Conservation (phyloP, 352 stramenopile species). For the Lagenidium giganteum region DNA sequence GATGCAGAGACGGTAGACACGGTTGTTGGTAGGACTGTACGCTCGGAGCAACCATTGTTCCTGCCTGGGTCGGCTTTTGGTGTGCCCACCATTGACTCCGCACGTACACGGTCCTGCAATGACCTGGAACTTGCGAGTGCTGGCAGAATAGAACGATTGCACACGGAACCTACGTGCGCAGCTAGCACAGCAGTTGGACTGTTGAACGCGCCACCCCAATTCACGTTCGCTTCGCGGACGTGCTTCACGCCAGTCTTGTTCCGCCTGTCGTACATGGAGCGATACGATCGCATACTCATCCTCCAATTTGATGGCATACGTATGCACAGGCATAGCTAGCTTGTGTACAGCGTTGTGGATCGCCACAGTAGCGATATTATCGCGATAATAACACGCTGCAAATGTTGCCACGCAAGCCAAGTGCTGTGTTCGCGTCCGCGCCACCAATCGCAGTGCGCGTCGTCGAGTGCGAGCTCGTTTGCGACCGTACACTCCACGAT, state of each 20-base stretch:
- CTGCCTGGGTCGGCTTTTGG: not conserved
- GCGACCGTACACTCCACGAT: slow-evolving; percentile 38
- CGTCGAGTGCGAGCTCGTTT: slow-evolving; percentile 17
- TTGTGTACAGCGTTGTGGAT: slow-evolving; percentile 23
- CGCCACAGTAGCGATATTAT: slow-evolving; percentile 20
- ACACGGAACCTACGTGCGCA: slow-evolving; percentile 51
- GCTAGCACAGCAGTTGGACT: slow-evolving; percentile 30
- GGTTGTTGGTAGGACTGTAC: slow-evolving; percentile 54
- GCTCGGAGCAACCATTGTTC: slow-evolving; percentile 47
- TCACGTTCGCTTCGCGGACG: not conserved
- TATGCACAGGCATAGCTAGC: slow-evolving; percentile 38
- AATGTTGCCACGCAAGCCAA: slow-evolving; percentile 15
- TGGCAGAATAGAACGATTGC: slow-evolving; percentile 19
- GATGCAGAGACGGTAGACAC: slow-evolving; percentile 44
- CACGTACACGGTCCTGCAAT: slow-evolving; percentile 40
- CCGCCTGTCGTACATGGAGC: slow-evolving; percentile 41
- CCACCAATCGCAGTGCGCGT: slow-evolving; percentile 26
- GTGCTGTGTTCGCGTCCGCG: slow-evolving; percentile 25
- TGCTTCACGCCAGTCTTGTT: not conserved
- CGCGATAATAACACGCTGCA: slow-evolving; percentile 27
- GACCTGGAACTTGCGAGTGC: slow-evolving; percentile 23
- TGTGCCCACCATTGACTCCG: slow-evolving; percentile 25
- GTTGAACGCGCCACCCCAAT: not conserved
- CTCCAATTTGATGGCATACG: slow-evolving; percentile 38
- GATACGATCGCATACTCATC: slow-evolving; percentile 50